Evolutionary conservation across 768 basidiomycete species (phyloP), one percentile per base, ranked within the genome.

Genomic region (Mycena sanguinolenta): DNA sequence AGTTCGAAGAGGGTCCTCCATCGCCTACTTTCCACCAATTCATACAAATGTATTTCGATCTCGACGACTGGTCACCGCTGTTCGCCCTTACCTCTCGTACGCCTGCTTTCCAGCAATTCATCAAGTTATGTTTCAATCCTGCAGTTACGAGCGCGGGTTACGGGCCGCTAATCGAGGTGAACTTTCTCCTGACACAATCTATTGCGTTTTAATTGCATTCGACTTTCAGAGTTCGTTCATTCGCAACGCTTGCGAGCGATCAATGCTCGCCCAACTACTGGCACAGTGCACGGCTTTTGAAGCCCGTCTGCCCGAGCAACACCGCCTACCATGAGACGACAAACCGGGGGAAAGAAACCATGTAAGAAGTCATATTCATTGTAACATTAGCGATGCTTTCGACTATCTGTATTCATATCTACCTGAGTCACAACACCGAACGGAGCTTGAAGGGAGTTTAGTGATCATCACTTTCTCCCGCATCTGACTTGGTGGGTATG

Each of bases 201-300:
- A 21, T 21, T 34, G 30, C 7, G 7, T 38, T 27, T 10, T 13
- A 10, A 27, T 25, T 42, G 25, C 19, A 8, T 52, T 28, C n/a
- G n/a, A n/a, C n/a, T 32, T 28, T 23, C n/a, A 87, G 84, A 83
- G 82, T 27, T 73, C 80, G 19, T 87, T 87, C 68, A 82, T 87
- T 42, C 80, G 80, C 34, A 82, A 79, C 23, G 83, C 86, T 0
- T 83, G 84, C 64, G 82, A 81, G n/a, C 85, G 84, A 4, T 27
- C 78, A 21, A 80, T 80, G 0, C 80, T 85, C 54, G 73, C 83
- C 50, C 79, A 84, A 55, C 75, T 87, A 19, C 76, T 87, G 14
- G 75, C 78, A 12, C 82, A 84, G 58, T 87, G 86, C 69, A 81
- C 80, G 17, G 59, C 60, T 7, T 57, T 68, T 19, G 53, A 68